These are phyloP conservation scores for Calophaca sinica DNA, from an alignment of 306 rosid species.

Conservation along the genomic window DNA sequence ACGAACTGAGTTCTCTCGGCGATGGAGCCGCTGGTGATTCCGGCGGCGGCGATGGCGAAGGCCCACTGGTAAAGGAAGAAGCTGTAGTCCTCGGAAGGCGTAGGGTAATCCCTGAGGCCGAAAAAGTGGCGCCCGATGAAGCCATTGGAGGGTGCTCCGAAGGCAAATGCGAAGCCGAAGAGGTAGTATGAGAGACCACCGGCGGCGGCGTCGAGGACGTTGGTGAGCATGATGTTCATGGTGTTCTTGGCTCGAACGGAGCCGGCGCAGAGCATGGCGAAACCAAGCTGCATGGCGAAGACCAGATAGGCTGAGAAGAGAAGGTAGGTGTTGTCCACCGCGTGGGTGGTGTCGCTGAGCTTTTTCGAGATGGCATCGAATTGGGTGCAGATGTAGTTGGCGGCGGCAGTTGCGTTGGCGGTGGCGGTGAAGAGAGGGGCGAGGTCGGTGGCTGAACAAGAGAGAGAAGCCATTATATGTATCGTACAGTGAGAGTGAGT, in stretches of 20 bases:
- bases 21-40: slow-evolving; percentile 88
- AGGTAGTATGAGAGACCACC: slow-evolving; percentile 83
- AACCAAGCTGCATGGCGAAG: slow-evolving; percentile 96
- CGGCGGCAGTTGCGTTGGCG: slow-evolving; percentile 52
- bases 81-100: slow-evolving; percentile 58
- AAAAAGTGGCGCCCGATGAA: slow-evolving; percentile 83
- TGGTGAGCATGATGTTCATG: slow-evolving; percentile 97
- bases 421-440: slow-evolving; percentile 49
- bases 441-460: slow-evolving; percentile 66
- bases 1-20: slow-evolving; percentile 84
- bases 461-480: slow-evolving; percentile 52
- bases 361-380: slow-evolving; percentile 50
- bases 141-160: slow-evolving; percentile 74
- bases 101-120: slow-evolving; percentile 59
- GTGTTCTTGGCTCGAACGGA: slow-evolving; percentile 90
- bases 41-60: slow-evolving; percentile 82
- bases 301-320: slow-evolving; percentile 87
- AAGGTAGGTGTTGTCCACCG: slow-evolving; percentile 55
- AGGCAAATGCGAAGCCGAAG: slow-evolving; percentile 85
- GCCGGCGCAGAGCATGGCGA: slow-evolving; percentile 93
- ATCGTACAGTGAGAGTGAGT: neutral
- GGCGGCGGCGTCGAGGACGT: slow-evolving; percentile 84
- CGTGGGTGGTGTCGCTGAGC: slow-evolving; percentile 60
- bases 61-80: slow-evolving; percentile 92
- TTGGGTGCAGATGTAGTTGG: slow-evolving; percentile 64